Conservation (phyloP, 2,329 filamentous ascomycete genomes). For the Alternaria viburni region DNA sequence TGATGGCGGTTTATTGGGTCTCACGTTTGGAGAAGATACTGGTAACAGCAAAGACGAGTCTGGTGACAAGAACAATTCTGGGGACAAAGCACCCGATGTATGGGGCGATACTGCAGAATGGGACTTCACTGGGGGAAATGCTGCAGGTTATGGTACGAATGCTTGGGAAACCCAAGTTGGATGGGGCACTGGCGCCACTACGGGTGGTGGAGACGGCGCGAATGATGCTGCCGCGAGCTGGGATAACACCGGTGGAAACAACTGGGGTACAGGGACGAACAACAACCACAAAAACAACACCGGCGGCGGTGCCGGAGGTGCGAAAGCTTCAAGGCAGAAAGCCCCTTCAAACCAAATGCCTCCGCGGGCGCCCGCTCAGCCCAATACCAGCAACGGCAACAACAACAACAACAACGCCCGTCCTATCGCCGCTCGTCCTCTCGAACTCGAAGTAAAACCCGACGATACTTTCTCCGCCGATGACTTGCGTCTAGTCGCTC, state of each 20-base stretch:
- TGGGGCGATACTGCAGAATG: background rate
- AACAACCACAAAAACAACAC: slow-evolving; percentile 1
- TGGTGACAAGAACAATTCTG: background rate
- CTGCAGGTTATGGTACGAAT: background rate
- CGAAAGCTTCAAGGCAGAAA: background rate
- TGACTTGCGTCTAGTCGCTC: slow-evolving; percentile 52
- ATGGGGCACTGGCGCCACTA: background rate
- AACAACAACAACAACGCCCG: background rate
- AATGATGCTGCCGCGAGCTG: background rate
- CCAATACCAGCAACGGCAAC: background rate
- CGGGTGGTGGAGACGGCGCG: background rate
- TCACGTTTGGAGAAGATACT: background rate
- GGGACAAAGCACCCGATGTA: background rate
- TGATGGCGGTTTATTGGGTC: background rate
- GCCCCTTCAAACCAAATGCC: slow-evolving; percentile 2
- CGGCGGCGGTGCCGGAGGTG: background rate
- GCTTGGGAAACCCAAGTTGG: background rate
- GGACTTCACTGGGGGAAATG: background rate
- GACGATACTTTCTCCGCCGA: slow-evolving; percentile 36
- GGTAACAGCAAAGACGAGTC: background rate
- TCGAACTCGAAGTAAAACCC: slow-evolving; percentile 30
- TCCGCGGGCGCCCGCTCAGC: background rate
- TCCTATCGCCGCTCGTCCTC: background rate
- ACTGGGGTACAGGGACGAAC: background rate
- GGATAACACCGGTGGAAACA: background rate